Evolutionary conservation across 148 eudicot genomes (phyloP), one percentile per base, ranked within the genome.

Genomic region (Heliamphora exappendiculata): DNA sequence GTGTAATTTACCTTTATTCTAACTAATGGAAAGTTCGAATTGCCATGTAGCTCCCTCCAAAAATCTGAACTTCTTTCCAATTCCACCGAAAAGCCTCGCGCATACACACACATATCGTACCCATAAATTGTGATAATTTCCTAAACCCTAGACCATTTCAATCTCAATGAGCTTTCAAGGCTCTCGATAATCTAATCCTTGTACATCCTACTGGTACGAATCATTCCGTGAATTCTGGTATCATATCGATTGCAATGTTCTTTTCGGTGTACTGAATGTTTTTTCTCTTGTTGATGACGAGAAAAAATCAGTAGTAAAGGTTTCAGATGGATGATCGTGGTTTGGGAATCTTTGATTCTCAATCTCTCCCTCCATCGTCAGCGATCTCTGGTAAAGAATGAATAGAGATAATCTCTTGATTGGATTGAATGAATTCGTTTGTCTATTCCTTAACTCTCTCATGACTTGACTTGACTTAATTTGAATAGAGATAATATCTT

Each of bases 291-390:
- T n/a, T n/a, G n/a, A 14, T 44, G 24, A 4, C n/a, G 14, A 4
- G 63, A 17, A 36, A 37, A 31, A 73, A 14, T 19, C 53, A 26
- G 12, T 39, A 58, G 64, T 22, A 17, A 14, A 45, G 67, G 33
- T 3, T 29, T 60, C 42, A 42, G 34, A 74, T 74, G 77, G 77
- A 64, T 1, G 55, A 74, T 60, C 39, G 49, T 60, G 55, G 3
- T 73, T 7, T 45, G 7, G 29, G 44, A 44, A 16, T 1, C 24
- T 44, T 60, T 44, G 67, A 44, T 45, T 57, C 45, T 29, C 45
- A 57, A 20, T 54, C 66, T 64, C 49, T 50, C 42, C 6, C 62
- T 65, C 24, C 19, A 10, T 47, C 49, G 11, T 45, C 1, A 1
- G 17, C 5, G 26, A 49, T 8, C 29, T 70, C 19, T 10, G 2